Conservation (phyloP, 179 eudicot species). For the Spergularia azorica region DNA sequence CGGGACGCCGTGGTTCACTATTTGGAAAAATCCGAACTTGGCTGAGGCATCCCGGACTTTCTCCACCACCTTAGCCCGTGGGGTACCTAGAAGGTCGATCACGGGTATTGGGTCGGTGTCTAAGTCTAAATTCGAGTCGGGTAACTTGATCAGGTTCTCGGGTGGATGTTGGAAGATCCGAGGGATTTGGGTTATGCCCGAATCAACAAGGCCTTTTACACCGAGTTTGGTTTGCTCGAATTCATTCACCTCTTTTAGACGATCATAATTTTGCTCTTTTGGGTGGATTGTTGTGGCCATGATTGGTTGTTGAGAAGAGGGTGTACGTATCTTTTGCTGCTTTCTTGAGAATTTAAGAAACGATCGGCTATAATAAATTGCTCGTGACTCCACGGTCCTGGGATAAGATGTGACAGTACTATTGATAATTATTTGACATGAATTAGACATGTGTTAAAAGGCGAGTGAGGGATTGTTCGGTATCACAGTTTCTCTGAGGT, state of each 20-base stretch:
- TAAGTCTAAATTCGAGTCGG: background rate
- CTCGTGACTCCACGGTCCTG: no score
- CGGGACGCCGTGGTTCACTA: conserved; percentile 59
- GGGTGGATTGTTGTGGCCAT: background rate
- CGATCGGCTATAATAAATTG: no score
- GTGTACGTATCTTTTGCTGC: no score
- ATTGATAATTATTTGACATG: no score
- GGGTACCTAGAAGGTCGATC: conserved; percentile 54
- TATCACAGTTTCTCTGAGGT: no score
- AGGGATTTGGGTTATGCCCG: conserved; percentile 57
- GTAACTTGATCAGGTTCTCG: conserved; percentile 25
- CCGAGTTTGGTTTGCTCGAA: conserved; percentile 71
- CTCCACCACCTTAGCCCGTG: conserved; percentile 26
- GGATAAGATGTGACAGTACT: no score
- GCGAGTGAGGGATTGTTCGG: no score
- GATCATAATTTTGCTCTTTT: conserved; percentile 28
- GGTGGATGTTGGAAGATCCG: conserved; percentile 59
- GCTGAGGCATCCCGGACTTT: conserved; percentile 40
- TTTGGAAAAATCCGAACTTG: conserved; percentile 60
- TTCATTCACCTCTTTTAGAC: conserved; percentile 38
- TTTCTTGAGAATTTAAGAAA: no score
- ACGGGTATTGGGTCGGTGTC: conserved; percentile 37
- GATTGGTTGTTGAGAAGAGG: background rate
- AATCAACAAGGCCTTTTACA: conserved; percentile 71
- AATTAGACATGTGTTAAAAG: no score